These are phyloP conservation scores for Inonotus hispidus DNA, from an alignment of 1,284 basidiomycete genomes.

Conservation along the genomic window DNA sequence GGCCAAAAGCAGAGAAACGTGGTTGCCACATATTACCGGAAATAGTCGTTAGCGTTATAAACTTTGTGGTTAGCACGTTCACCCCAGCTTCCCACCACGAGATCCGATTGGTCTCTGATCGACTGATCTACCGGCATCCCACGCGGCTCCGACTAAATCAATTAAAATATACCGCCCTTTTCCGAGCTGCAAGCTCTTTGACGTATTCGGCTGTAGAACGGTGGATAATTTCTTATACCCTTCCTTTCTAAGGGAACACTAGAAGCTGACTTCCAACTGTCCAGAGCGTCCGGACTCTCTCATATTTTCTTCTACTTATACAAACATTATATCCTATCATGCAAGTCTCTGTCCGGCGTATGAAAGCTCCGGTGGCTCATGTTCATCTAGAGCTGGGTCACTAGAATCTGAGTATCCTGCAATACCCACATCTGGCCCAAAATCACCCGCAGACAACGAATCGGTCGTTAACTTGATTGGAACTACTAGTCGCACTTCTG, in stretches of 20 bases:
- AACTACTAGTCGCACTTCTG: conserved; percentile 50
- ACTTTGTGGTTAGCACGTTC: conserved; percentile 10
- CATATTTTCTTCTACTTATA: neutral
- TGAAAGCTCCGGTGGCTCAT: conserved; percentile 14
- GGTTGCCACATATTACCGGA: neutral
- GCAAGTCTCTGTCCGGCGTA: neutral
- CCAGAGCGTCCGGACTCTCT: neutral
- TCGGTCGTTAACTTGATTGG: conserved; percentile 67
- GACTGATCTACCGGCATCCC: neutral
- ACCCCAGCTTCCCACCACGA: neutral
- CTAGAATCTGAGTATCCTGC: conserved; percentile 13
- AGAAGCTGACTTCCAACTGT: neutral
- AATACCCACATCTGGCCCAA: conserved; percentile 11
- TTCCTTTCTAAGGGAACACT: neutral
- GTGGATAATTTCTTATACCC: neutral
- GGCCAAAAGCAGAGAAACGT: neutral
- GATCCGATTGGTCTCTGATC: conserved; percentile 1
- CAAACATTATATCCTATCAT: neutral
- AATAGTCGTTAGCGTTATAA: conserved; percentile 1
- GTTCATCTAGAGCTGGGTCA: conserved; percentile 13
- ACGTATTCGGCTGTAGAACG: neutral
- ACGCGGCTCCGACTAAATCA: neutral
- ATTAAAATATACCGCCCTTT: neutral
- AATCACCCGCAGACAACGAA: conserved; percentile 41
- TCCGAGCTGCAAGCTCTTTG: neutral